These are phyloP conservation scores for Aegilops umbellulata DNA, from an alignment of 176 grass and related monocot species.

Conservation along the genomic window DNA sequence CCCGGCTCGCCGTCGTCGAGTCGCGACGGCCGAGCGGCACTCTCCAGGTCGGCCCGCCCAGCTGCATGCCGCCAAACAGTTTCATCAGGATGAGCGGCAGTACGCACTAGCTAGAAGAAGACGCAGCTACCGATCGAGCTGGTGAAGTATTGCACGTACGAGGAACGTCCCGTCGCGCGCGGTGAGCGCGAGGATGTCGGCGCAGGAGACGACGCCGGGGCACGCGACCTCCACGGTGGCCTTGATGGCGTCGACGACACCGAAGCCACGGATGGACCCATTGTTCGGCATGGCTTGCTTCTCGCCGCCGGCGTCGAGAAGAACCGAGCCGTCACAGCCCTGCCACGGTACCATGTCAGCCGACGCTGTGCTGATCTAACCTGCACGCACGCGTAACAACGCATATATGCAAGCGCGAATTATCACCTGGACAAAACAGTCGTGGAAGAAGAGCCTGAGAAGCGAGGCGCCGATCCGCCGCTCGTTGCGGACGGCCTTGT, in stretches of 20 bases:
- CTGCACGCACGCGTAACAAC: no score
- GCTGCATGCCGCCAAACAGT: constrained; percentile 19
- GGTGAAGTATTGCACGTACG: not conserved
- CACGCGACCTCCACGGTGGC: constrained; percentile 37
- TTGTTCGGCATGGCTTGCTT: constrained; percentile 62
- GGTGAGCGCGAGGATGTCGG: constrained; percentile 73
- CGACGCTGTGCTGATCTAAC: no score
- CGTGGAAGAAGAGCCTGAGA: constrained; percentile 79
- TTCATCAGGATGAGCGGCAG: no score
- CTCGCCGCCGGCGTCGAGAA: constrained; percentile 59
- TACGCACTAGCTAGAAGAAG: no score
- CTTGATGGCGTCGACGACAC: constrained; percentile 62
- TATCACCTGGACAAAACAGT: constrained; percentile 64
- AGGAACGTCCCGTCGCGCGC: constrained; percentile 52
- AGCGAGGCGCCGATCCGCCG: constrained; percentile 59
- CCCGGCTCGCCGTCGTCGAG: constrained; percentile 39
- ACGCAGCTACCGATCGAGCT: no score
- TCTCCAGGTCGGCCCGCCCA: constrained; percentile 53
- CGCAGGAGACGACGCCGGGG: constrained; percentile 88
- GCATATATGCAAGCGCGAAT: not conserved
- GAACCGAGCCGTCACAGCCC: constrained; percentile 68
- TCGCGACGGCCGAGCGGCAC: constrained; percentile 63
- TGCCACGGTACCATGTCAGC: not conserved
- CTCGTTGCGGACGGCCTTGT: constrained; percentile 34
- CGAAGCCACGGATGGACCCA: constrained; percentile 45